Conservation (phyloP, 2,329 filamentous ascomycete genomes). For the Amauroascus verrucosus region DNA sequence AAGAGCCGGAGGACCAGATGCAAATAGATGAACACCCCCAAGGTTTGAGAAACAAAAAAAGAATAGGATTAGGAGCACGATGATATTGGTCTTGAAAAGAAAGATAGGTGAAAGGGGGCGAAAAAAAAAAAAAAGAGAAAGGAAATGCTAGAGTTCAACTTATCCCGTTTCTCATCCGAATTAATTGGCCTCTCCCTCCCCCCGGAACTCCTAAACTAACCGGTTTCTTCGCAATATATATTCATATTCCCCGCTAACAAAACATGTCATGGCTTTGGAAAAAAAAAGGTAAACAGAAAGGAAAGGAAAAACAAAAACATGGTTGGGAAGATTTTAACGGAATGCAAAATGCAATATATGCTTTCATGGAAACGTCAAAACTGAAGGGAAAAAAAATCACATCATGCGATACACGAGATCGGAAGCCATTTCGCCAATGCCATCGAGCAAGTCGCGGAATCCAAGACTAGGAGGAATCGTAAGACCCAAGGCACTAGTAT, state of each 20-base stretch:
- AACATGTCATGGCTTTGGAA: background rate
- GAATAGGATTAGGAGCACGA: background rate
- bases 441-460: conserved; percentile 30
- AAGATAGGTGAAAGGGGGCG: no score
- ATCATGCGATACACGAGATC: conserved; percentile 36
- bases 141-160: background rate
- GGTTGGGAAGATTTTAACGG: background rate
- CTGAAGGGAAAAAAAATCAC: conserved; percentile 18
- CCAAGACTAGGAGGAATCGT: conserved; percentile 20
- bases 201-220: background rate
- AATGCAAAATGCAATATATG: background rate
- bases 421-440: conserved; percentile 32
- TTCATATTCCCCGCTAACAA: background rate
- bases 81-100: background rate
- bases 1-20: background rate
- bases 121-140: background rate
- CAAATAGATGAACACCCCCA: background rate
- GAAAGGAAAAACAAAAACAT: background rate
- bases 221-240: no score
- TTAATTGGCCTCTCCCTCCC: no score
- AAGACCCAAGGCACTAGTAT: conserved; percentile 13
- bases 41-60: background rate
- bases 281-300: background rate
- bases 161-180: background rate
- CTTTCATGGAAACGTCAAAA: no score